A percentile compares a stretch with the other conserved stretches of the same genome.
Evolutionary conservation across 2,329 filamentous ascomycete genomes (phyloP).

Genomic region (Delphinella strobiligena): DNA sequence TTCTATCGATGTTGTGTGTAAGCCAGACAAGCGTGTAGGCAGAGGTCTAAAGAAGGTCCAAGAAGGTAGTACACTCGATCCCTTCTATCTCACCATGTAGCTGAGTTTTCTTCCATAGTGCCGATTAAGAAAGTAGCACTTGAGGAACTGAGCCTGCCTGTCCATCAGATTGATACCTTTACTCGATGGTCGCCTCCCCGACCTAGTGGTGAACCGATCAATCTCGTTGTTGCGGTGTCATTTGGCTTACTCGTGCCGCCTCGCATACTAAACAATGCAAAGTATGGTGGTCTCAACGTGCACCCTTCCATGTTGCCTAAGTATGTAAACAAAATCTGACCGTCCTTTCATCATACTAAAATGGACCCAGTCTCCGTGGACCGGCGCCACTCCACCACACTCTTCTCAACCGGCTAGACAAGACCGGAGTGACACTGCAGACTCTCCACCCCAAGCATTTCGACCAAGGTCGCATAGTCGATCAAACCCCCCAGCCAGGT

Average conservation of each 20-base stretch:
- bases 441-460: constrained; percentile 68
- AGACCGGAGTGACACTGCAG: constrained; percentile 73
- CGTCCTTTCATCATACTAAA: constrained; percentile 8
- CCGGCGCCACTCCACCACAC: constrained; percentile 78
- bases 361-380: constrained; percentile 54
- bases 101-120: constrained; percentile 35
- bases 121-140: constrained; percentile 59
- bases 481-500: constrained; percentile 48
- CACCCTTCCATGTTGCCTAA: constrained; percentile 86
- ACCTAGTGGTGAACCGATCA: constrained; percentile 37
- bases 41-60: constrained; percentile 58
- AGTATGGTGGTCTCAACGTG: constrained; percentile 83
- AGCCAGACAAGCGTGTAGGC: constrained; percentile 66
- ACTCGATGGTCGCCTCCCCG: constrained; percentile 62
- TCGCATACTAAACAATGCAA: constrained; percentile 55
- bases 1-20: constrained; percentile 76
- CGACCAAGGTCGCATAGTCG: constrained; percentile 65
- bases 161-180: constrained; percentile 74
- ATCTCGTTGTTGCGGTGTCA: constrained; percentile 83
- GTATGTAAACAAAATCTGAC: constrained; percentile 30
- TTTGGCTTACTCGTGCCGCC: constrained; percentile 85
- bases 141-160: constrained; percentile 44
- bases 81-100: neutral
- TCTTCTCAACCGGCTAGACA: constrained; percentile 48
- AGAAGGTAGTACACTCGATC: constrained; percentile 40